These are phyloP conservation scores for Rhazya stricta DNA, from an alignment of 257 asterid genomes.

Conservation along the genomic window DNA sequence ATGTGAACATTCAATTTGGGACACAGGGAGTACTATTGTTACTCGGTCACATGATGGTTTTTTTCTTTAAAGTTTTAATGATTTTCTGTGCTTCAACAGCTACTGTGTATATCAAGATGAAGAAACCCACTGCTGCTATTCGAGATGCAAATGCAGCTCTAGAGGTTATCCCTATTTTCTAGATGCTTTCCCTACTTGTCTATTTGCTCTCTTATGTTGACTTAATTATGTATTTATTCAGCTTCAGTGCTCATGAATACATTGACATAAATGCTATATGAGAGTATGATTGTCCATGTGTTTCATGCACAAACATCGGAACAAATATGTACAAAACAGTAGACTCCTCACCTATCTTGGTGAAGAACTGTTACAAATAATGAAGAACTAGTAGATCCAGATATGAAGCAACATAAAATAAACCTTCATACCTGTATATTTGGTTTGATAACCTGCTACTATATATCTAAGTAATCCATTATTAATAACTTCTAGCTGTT, in stretches of 20 bases:
- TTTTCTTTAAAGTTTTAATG: constrained; percentile 4
- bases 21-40: not conserved
- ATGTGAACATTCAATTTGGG: not conserved
- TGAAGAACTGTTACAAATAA: no score
- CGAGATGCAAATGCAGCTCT: constrained; percentile 94
- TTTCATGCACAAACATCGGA: not conserved
- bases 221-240: not conserved
- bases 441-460: no score
- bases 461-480: no score
- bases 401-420: no score
- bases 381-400: no score
- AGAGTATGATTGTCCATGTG: no score
- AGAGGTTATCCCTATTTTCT: constrained; percentile 46
- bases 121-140: constrained; percentile 96
- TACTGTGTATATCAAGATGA: constrained; percentile 78
- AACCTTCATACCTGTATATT: no score
- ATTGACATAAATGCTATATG: not conserved
- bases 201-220: not conserved
- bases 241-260: not conserved
- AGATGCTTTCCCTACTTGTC: not conserved
- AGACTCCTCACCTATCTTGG: no score
- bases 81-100: constrained; percentile 43
- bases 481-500: no score
- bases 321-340: not conserved
- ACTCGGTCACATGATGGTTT: not conserved